Evolutionary conservation across 1,139 yeast genomes (phyloP).

Genomic region (Geotrichum carabidarum): DNA sequence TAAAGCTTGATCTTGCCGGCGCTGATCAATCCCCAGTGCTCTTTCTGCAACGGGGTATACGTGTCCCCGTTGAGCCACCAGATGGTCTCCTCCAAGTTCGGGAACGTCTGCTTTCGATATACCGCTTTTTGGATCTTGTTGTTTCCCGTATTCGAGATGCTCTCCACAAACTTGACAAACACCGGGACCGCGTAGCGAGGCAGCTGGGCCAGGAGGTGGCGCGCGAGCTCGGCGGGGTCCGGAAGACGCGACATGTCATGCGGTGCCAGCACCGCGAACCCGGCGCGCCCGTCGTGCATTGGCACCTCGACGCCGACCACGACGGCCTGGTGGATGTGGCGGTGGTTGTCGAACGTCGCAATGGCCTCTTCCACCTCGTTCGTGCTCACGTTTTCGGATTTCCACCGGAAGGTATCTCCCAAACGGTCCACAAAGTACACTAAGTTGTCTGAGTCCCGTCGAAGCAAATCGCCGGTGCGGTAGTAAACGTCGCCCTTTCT

Average conservation of each 20-base stretch:
- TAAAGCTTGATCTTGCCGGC: slow-evolving; percentile 29
- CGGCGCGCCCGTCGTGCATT: slow-evolving; percentile 91
- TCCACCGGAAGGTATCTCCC: slow-evolving; percentile 97
- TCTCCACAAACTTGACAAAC: slow-evolving; percentile 62
- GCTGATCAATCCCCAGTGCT: slow-evolving; percentile 48
- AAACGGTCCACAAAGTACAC: slow-evolving; percentile 85
- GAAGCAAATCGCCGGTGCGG: slow-evolving; percentile 80
- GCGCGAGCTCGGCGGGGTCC: slow-evolving; percentile 38
- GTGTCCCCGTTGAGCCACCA: slow-evolving; percentile 61
- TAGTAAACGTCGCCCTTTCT: slow-evolving; percentile 88
- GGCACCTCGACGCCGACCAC: slow-evolving; percentile 89
- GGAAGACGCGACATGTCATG: slow-evolving; percentile 30
- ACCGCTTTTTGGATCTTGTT: slow-evolving; percentile 79
- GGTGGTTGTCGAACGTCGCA: slow-evolving; percentile 35
- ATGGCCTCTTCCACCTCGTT: slow-evolving; percentile 87
- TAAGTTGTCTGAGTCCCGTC: slow-evolving; percentile 61
- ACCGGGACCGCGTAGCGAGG: slow-evolving; percentile 90
- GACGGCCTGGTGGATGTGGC: slow-evolving; percentile 57
- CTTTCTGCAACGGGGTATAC: slow-evolving; percentile 56
- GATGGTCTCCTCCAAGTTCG: slow-evolving; percentile 65
- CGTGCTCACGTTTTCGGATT: slow-evolving; percentile 91
- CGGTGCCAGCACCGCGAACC: slow-evolving; percentile 73
- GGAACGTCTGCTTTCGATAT: slow-evolving; percentile 72
- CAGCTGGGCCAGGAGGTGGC: slow-evolving; percentile 45
- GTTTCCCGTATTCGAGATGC: slow-evolving; percentile 68